These are phyloP conservation scores for Pseudozyma sp. DNA, from an alignment of 1,284 basidiomycete species.

Conservation along the genomic window DNA sequence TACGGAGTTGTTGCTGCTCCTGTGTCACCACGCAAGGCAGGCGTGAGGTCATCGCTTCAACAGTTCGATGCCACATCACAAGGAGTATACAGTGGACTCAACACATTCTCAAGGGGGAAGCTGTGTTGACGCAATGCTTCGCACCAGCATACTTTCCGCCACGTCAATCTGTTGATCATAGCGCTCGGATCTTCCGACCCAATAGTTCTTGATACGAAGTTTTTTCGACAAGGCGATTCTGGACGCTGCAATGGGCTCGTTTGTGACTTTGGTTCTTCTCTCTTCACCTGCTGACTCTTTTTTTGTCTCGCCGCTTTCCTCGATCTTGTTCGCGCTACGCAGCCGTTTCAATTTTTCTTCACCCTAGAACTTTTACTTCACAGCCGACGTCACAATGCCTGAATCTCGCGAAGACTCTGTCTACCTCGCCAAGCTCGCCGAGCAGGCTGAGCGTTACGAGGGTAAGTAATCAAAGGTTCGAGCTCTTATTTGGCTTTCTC, in stretches of 20 bases:
- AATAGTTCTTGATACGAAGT: neutral
- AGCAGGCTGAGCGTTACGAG: slow-evolving; percentile 70
- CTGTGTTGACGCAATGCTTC: too few species aligned
- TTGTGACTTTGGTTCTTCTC: slow-evolving; percentile 8
- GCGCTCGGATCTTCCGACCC: neutral
- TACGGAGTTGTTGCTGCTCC: too few species aligned
- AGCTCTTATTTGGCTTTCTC: neutral
- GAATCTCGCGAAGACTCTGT: slow-evolving; percentile 68
- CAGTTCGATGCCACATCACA: too few species aligned
- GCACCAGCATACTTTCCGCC: too few species aligned
- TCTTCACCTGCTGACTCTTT: slow-evolving; percentile 16
- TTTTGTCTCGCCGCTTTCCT: neutral
- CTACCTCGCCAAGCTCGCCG: slow-evolving; percentile 69
- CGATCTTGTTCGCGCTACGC: neutral
- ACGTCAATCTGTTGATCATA: too few species aligned
- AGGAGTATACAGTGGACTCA: too few species aligned
- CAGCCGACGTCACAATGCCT: slow-evolving; percentile 56
- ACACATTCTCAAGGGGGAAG: too few species aligned
- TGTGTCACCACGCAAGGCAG: too few species aligned
- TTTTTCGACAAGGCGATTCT: too few species aligned
- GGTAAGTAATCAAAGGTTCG: slow-evolving; percentile 48
- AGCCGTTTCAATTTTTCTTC: slow-evolving; percentile 26
- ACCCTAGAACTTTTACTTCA: slow-evolving; percentile 36
- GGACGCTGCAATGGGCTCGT: neutral
- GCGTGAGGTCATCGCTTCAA: too few species aligned